Percentiles rank a stretch among this genome's conserved stretches.
phyloP scores from a whole-genome alignment of 2,329 filamentous ascomycete species.

The Xylariales sp. region DNA sequence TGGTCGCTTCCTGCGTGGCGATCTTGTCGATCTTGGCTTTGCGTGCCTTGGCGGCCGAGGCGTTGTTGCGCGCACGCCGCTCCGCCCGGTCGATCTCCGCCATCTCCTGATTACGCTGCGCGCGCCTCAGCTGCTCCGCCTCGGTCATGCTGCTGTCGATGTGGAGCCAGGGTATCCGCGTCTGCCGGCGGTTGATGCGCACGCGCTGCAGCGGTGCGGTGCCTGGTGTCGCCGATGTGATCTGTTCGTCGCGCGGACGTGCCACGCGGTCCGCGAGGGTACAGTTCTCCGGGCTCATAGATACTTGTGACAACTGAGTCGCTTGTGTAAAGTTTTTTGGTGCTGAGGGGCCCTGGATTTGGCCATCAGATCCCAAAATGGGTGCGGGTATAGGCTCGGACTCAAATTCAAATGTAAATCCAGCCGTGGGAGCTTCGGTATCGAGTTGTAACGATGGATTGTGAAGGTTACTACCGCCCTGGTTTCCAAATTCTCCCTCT shows the following conservation, averaged over 20 bases:
- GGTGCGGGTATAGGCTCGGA: too few relatives aligned
- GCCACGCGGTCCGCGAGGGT: neutral
- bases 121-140: conserved; percentile 1
- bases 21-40: neutral
- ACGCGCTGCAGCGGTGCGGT: neutral
- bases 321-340: too few relatives aligned
- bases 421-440: too few relatives aligned
- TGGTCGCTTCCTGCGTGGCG: neutral
- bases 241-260: conserved; percentile 2
- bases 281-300: too few relatives aligned
- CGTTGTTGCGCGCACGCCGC: conserved; percentile 1
- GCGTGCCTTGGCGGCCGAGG: neutral
- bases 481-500: too few relatives aligned
- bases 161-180: neutral
- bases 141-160: conserved; percentile 3
- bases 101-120: conserved; percentile 3
- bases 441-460: too few relatives aligned
- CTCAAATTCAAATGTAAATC: too few relatives aligned
- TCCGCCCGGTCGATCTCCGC: conserved; percentile 3
- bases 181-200: neutral
- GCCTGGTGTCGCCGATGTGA: neutral
- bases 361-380: too few relatives aligned
- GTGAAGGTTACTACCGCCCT: too few relatives aligned
- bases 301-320: too few relatives aligned
- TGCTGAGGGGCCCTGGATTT: too few relatives aligned